Evolutionary conservation across 805 yeast species (phyloP), one percentile per base, ranked within the genome.

Genomic region (Metschnikowia colocasiae): DNA sequence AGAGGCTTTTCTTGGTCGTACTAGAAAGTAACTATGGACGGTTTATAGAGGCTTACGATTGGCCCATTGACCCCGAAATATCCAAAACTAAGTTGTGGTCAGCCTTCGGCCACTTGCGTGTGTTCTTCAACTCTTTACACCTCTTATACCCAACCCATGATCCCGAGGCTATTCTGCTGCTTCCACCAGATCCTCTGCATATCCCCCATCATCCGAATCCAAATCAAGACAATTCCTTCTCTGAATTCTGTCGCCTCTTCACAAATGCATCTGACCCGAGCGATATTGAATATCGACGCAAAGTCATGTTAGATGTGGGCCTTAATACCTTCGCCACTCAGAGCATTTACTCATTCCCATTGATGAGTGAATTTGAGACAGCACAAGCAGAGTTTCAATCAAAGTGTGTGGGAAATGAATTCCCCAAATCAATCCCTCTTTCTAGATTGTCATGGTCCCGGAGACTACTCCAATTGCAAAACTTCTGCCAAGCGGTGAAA

Each of bases 401-500:
- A 12, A 15, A 23, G 36, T 31, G 36, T 10, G 15, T n/a, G 18
- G 36, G 25, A 13, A 27, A 18, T 6, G 19, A 19, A 6, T 30
- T 39, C 6, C 30, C 34, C 9, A 39, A 29, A 19, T 13, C 18
- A 13, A 29, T 50, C n/a, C 26, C 43, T 3, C 29, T 51, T 4
- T 23, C 51, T 1, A 22, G 44, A 10, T 15, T 48, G 23, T 43
- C 54, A 12, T 54, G 57, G 57, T 13, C 45, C 19, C 40, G 46
- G 33, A 46, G 43, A 23, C 44, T 52, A 8, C 40, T 45, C 12
- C 56, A 54, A 30, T 32, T 54, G 26, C 54, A 53, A 20, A 49
- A 51, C 40, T 51, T 48, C 27, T 32, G 32, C 13, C 43, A 31
- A 15, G 42, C 52, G 3, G 48, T 47, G 7, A 13, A 18, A 7